Conservation (phyloP, 192 early-diverging fungal genomes). For the Hyaloraphidium curvatum region DNA sequence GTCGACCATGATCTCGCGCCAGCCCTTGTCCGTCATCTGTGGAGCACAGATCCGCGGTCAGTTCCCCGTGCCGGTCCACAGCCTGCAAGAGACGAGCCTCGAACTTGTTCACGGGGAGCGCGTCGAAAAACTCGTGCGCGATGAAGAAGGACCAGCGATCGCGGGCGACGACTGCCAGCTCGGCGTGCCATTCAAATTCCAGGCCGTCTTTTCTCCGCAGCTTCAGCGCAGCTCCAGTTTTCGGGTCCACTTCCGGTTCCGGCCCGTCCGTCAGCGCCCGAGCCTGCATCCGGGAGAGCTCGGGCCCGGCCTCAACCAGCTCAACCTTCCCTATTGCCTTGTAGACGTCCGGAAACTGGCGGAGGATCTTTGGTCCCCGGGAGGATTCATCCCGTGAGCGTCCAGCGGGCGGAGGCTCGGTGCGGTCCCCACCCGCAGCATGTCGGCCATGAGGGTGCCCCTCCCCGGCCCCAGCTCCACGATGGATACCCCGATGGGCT, state of each 20-base stretch:
- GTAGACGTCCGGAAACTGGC: slow-evolving; percentile 49
- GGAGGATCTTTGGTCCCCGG: slow-evolving; percentile 21
- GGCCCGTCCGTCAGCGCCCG: not conserved
- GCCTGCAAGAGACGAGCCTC: slow-evolving; percentile 21
- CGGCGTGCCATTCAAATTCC: not conserved
- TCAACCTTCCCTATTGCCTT: slow-evolving; percentile 42
- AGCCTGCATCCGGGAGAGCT: slow-evolving; percentile 30
- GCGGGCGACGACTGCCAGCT: not conserved
- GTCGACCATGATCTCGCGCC: slow-evolving; percentile 80
- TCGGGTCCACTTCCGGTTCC: not conserved
- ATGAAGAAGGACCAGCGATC: slow-evolving; percentile 32
- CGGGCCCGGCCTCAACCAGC: slow-evolving; percentile 69
- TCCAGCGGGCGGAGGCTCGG: not conserved
- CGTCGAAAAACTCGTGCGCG: slow-evolving; percentile 97
- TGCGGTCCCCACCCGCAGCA: slow-evolving; percentile 41
- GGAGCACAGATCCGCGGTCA: slow-evolving; percentile 7
- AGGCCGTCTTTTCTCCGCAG: not conserved
- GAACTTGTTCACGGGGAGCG: slow-evolving; percentile 75
- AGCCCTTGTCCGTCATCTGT: slow-evolving; percentile 51
- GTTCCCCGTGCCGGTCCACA: not conserved
- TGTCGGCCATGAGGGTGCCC: slow-evolving; percentile 85
- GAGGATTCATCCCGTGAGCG: not conserved
- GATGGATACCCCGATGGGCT: slow-evolving; percentile 31
- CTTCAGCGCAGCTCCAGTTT: not conserved
- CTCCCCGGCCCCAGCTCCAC: slow-evolving; percentile 81